Evolutionary conservation across 2,329 filamentous ascomycete species (phyloP).

Genomic region (Dichotomopilus funicola): DNA sequence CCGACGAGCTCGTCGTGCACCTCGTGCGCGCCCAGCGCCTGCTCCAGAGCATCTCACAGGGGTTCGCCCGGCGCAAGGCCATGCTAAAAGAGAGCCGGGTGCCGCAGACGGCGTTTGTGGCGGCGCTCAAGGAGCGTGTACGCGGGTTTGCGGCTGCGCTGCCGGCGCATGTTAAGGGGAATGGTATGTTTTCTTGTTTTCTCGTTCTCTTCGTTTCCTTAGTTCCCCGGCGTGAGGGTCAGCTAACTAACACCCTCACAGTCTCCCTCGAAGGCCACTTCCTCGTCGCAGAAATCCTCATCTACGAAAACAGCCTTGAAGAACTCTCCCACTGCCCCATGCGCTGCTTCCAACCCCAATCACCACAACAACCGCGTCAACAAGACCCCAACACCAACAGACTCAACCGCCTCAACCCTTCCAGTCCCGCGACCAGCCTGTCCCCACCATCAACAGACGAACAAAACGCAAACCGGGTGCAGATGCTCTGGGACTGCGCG

Average conservation of each 20-base stretch:
- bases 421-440: neutral
- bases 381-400: no score
- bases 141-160: constrained; percentile 34
- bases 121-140: constrained; percentile 39
- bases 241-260: neutral
- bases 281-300: constrained; percentile 39
- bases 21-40: constrained; percentile 44
- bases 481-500: constrained; percentile 41
- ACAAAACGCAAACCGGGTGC: constrained; percentile 33
- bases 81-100: constrained; percentile 25
- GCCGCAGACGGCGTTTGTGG: constrained; percentile 37
- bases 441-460: neutral
- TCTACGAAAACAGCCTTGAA: constrained; percentile 41
- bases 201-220: neutral
- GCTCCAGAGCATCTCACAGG: constrained; percentile 40
- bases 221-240: neutral
- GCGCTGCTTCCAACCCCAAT: neutral
- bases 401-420: no score
- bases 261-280: constrained; percentile 38
- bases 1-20: constrained; percentile 39
- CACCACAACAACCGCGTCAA: no score
- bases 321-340: constrained; percentile 24
- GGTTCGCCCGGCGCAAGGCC: constrained; percentile 30
- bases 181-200: constrained; percentile 14
- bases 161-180: constrained; percentile 30